A percentile compares a stretch with the other conserved stretches of the same genome.
Conservation (phyloP, 768 basidiomycete species). For the Ephemerocybe angulata region DNA sequence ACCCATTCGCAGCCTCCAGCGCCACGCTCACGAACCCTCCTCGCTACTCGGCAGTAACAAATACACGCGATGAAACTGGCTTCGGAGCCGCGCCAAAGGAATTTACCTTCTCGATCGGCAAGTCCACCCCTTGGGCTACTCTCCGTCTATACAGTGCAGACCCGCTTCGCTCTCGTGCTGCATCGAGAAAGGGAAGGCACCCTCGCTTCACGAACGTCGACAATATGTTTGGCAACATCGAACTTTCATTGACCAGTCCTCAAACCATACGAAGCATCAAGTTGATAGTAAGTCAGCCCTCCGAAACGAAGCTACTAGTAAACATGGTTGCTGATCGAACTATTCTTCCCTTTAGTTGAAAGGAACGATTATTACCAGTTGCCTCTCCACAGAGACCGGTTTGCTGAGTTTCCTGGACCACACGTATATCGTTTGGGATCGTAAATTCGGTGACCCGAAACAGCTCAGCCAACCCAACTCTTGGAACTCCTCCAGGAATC, state of each 20-base stretch:
- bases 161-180: background rate
- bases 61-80: background rate
- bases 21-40: background rate
- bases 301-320: background rate
- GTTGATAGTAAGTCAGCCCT: background rate
- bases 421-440: conserved; percentile 4
- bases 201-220: background rate
- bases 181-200: background rate
- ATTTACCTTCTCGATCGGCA: background rate
- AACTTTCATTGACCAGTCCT: background rate
- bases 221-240: background rate
- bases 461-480: no score
- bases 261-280: conserved; percentile 5
- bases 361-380: conserved; percentile 2
- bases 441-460: conserved; percentile 1
- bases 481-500: background rate
- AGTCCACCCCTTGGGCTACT: conserved; percentile 1
- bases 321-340: background rate
- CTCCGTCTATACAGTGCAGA: background rate
- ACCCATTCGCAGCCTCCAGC: background rate
- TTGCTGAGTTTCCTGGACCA: background rate
- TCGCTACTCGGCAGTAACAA: background rate
- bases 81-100: background rate
- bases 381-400: background rate
- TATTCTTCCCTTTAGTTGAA: background rate